A percentile compares a stretch with the other conserved stretches of the same genome.
Evolutionary conservation across 106 monocot species (phyloP).

Genomic region (Acorus calamus): DNA sequence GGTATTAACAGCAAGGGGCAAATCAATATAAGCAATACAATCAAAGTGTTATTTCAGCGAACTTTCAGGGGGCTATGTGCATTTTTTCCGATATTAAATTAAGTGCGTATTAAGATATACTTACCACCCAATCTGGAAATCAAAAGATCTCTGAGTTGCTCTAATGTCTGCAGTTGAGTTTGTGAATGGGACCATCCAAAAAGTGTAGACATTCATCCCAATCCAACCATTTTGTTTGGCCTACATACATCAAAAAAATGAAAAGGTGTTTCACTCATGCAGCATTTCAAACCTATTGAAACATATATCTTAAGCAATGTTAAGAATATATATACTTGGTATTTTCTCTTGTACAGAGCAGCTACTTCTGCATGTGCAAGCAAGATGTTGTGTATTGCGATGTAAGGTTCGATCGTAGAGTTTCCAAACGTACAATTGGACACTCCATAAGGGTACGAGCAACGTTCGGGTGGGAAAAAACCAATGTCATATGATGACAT

Average conservation of each 20-base stretch:
- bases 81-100: no score
- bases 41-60: no score
- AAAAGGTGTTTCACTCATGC: background rate
- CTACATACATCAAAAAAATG: conserved; percentile 1
- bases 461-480: conserved; percentile 14
- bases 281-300: no score
- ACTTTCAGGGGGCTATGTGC: no score
- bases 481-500: conserved; percentile 12
- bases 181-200: conserved; percentile 9
- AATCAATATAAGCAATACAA: no score
- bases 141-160: conserved; percentile 13
- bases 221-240: conserved; percentile 18
- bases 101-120: no score
- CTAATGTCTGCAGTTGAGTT: conserved; percentile 1
- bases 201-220: conserved; percentile 16
- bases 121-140: conserved; percentile 28
- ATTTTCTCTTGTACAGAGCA: conserved; percentile 23
- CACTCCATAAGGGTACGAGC: conserved; percentile 27
- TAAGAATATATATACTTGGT: conserved; percentile 13
- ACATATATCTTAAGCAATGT: no score
- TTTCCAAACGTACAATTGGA: conserved; percentile 20
- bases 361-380: conserved; percentile 30
- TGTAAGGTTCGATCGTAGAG: conserved; percentile 36
- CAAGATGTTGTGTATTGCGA: conserved; percentile 19
- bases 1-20: no score